These are phyloP conservation scores for Phytopythium delawarense DNA, from an alignment of 352 stramenopile genomes.

Conservation along the genomic window DNA sequence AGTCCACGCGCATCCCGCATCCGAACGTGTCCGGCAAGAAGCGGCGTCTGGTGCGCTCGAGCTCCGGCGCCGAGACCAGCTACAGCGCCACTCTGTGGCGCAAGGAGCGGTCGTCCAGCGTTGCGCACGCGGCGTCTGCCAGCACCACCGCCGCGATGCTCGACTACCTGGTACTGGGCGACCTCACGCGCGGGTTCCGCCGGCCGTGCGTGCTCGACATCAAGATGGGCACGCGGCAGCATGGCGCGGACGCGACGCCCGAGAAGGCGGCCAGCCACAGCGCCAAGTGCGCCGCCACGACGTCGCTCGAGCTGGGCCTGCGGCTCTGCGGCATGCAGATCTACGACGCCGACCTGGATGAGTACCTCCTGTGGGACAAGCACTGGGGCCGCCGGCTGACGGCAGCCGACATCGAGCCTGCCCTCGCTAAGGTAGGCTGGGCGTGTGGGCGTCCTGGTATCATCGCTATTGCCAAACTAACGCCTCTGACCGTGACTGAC, in stretches of 20 bases:
- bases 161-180: conserved; percentile 67
- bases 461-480: background rate
- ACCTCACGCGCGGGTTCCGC: conserved; percentile 62
- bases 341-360: conserved; percentile 49
- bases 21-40: conserved; percentile 26
- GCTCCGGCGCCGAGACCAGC: conserved; percentile 11
- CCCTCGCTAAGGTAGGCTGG: conserved; percentile 47
- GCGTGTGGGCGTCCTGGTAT: background rate
- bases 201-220: conserved; percentile 74
- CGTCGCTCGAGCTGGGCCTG: conserved; percentile 57
- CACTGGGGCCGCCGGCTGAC: conserved; percentile 64
- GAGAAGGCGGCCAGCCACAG: conserved; percentile 69
- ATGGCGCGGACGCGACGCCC: conserved; percentile 60
- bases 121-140: conserved; percentile 7
- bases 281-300: conserved; percentile 71
- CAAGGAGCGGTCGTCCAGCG: conserved; percentile 27
- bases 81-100: conserved; percentile 68
- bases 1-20: conserved; percentile 9
- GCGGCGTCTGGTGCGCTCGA: conserved; percentile 25
- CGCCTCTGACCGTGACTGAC: background rate
- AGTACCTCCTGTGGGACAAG: conserved; percentile 77
- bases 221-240: conserved; percentile 79
- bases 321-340: conserved; percentile 83
- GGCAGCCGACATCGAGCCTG: conserved; percentile 49
- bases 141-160: conserved; percentile 13